These are phyloP conservation scores for Chlorophyllum brunneum DNA, from an alignment of 768 basidiomycete genomes.

Conservation along the genomic window DNA sequence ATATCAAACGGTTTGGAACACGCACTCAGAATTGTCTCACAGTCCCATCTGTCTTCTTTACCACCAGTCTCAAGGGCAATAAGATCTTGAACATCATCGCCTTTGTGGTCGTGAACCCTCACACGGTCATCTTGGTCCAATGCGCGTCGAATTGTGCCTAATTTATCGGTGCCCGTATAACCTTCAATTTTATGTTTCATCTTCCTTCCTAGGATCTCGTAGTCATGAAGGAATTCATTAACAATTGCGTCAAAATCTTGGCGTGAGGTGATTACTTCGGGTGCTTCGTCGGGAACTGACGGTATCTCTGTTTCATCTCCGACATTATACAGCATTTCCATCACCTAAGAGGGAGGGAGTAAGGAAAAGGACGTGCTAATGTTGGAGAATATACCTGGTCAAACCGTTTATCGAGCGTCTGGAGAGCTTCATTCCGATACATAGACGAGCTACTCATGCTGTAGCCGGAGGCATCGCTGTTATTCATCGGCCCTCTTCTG, in stretches of 20 bases:
- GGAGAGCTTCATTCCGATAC: conserved; percentile 86
- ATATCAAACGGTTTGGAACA: conserved; percentile 13
- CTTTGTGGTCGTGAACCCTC: conserved; percentile 37
- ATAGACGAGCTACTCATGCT: conserved; percentile 97
- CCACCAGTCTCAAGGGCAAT: conserved; percentile 45
- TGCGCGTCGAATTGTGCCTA: conserved; percentile 74
- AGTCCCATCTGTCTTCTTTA: conserved; percentile 87
- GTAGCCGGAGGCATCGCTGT: conserved; percentile 88
- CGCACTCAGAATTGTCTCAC: conserved; percentile 91
- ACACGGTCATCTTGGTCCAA: conserved; percentile 69
- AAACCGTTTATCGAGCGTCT: conserved; percentile 89
- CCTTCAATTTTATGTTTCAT: conserved; percentile 75
- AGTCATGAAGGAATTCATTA: conserved; percentile 90
- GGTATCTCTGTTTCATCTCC: conserved; percentile 37
- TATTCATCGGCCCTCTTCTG: conserved; percentile 64
- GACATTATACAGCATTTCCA: conserved; percentile 77
- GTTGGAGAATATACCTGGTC: conserved; percentile 63
- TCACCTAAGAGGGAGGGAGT: conserved; percentile 42
- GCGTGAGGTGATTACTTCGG: conserved; percentile 74
- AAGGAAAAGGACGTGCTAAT: background rate
- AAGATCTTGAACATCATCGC: conserved; percentile 42
- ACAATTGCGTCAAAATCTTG: conserved; percentile 90
- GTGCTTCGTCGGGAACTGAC: conserved; percentile 43
- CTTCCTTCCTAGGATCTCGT: conserved; percentile 86
- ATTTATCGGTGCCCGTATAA: conserved; percentile 69